Conservation (phyloP, 1,284 basidiomycete genomes). For the Pseudozyma pruni region DNA sequence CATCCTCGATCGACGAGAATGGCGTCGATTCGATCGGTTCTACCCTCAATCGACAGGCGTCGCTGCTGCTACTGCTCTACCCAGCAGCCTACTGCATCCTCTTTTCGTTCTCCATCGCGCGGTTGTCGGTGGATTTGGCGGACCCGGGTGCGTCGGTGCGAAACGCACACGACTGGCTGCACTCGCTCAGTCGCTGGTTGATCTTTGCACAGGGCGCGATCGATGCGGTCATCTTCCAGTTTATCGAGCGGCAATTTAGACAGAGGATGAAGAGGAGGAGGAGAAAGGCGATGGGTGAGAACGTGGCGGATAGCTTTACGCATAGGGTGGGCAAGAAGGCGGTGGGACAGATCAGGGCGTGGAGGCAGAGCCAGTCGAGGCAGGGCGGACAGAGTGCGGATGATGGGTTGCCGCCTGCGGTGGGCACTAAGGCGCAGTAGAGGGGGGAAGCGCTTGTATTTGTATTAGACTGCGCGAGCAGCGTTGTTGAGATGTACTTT, state of each 20-base stretch:
- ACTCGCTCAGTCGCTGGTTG: conserved; percentile 48
- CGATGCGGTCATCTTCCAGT: conserved; percentile 62
- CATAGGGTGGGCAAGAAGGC: conserved; percentile 16
- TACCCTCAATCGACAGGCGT: conserved; percentile 60
- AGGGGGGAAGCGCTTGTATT: not conserved
- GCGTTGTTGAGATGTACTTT: too few relatives aligned
- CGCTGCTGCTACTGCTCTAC: conserved; percentile 55
- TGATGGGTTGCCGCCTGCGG: not conserved
- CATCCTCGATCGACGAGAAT: conserved; percentile 37
- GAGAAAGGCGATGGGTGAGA: conserved; percentile 52
- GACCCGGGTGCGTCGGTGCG: conserved; percentile 16
- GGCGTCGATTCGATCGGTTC: conserved; percentile 57
- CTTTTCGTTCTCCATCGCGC: conserved; percentile 56
- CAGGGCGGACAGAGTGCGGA: not conserved
- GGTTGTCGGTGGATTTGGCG: conserved; percentile 49
- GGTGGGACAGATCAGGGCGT: not conserved
- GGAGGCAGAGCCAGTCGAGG: conserved; percentile 7
- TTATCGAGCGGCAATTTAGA: conserved; percentile 57
- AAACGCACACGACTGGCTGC: conserved; percentile 43
- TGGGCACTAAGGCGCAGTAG: not conserved
- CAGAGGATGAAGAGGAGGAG: conserved; percentile 53
- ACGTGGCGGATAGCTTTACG: conserved; percentile 25
- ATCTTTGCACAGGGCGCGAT: conserved; percentile 61
- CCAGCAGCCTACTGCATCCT: conserved; percentile 55
- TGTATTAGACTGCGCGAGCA: too few relatives aligned